Evolutionary conservation across 768 basidiomycete genomes (phyloP).

Genomic region (Lactarius sanguifluus): DNA sequence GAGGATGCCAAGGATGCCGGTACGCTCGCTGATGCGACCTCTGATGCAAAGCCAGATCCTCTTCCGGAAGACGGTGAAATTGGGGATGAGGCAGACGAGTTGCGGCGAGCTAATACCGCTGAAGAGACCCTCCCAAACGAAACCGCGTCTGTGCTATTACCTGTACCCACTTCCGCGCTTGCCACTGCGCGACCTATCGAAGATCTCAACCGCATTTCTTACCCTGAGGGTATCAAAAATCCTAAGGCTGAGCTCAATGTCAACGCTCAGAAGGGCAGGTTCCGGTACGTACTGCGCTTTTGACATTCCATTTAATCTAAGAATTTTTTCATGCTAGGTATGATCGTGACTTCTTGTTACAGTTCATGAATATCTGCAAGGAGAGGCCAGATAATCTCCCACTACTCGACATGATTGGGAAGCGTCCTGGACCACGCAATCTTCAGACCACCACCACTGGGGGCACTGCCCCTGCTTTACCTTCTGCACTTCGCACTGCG

Average conservation of each 20-base stretch:
- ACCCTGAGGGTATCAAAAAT: constrained; percentile 80
- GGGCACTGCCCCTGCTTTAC: constrained; percentile 46
- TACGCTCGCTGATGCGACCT: constrained; percentile 33
- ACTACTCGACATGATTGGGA: constrained; percentile 81
- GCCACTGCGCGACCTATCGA: constrained; percentile 83
- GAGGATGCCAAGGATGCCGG: constrained; percentile 31
- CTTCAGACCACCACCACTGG: constrained; percentile 53
- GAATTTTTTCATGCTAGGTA: constrained; percentile 53
- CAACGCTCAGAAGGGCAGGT: constrained; percentile 83
- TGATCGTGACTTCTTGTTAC: constrained; percentile 94
- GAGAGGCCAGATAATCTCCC: constrained; percentile 93
- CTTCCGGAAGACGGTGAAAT: constrained; percentile 48
- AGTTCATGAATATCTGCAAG: constrained; percentile 93
- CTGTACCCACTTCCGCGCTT: constrained; percentile 51
- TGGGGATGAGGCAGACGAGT: constrained; percentile 39
- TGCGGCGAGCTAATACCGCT: too few species aligned
- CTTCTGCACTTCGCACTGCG: constrained; percentile 78
- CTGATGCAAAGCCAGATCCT: constrained; percentile 29
- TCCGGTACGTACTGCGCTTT: constrained; percentile 52
- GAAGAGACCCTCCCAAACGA: background rate
- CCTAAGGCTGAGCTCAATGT: constrained; percentile 84
- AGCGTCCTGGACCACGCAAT: constrained; percentile 72
- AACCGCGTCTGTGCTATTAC: constrained; percentile 4
- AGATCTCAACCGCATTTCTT: constrained; percentile 71
- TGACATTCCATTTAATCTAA: background rate